Base-by-base conservation (phyloP, 2,329 filamentous ascomycete species). In the Epichloe sp. region DNA sequence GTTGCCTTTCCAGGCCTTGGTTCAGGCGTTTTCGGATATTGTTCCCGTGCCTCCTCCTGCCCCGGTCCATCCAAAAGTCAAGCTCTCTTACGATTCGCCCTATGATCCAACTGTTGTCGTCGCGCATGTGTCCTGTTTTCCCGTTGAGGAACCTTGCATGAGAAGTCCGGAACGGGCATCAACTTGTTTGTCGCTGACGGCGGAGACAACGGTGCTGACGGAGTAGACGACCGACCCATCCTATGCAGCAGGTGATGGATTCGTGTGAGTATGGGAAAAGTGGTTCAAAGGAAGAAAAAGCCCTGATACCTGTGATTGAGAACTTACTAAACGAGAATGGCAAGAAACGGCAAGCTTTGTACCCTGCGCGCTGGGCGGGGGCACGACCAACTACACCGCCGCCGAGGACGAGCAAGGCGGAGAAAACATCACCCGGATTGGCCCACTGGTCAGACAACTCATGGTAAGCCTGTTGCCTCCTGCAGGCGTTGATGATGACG, bases 101-200 rank as follows among this genome's bases (percentile, higher is more conserved):
- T 10, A 75, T 56, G 4, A 73, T 58, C 71, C 71, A 75, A 19
- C 58, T 64, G 12, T 59, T 59, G 49, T 73, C 74, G 3, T 63
- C 59, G 1, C 68, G 61, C 5, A 58, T 57, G 52, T 68, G 67
- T 1, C 70, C 66, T 15, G 56, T 67, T 19, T 60, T 55, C 5
- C 56, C 57, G 52, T 71, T 70, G 47, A 71, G 65, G 17, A 72
- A 72, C 62, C 5, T 57, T 55, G 47, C 57, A 58, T 1, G 54
- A n/a, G 45, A 51, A 59, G 55, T 72, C 65, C 49, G 69, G 54
- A 35, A 37, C 48, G 14, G 55, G 55, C 56, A 66, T 59, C 8
- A 65, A 54, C 36, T 48, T 58, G 36, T 59, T 59, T 59, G 34
- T 63, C 60, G 15, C 63, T 63, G 12, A 66, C 52, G 17, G 56